phyloP scores from a whole-genome alignment of 805 yeast species.

The Pichia sporocuriosa region DNA sequence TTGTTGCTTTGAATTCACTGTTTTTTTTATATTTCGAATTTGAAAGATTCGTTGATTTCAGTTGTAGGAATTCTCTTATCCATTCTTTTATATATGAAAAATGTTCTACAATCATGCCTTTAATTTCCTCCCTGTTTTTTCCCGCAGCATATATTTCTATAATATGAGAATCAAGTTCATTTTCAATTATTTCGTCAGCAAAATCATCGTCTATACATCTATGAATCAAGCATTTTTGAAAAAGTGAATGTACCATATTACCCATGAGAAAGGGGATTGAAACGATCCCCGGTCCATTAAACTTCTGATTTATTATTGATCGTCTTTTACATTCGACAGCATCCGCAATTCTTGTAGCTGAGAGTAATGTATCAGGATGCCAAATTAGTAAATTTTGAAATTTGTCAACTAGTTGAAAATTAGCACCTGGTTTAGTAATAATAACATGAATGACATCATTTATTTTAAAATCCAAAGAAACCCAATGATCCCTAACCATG shows the following conservation, averaged over 20 bases:
- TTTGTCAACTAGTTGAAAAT: constrained; percentile 44
- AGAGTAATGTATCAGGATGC: constrained; percentile 75
- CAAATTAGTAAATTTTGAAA: constrained; percentile 60
- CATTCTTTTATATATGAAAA: constrained; percentile 46
- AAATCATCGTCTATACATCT: constrained; percentile 33
- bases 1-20: constrained; percentile 46
- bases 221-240: constrained; percentile 49
- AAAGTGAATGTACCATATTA: constrained; percentile 67
- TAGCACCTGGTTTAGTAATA: constrained; percentile 28
- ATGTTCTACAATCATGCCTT: constrained; percentile 39
- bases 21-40: constrained; percentile 14
- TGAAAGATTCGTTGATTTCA: neutral
- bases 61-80: constrained; percentile 38
- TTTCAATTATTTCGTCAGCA: constrained; percentile 31
- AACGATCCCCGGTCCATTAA: constrained; percentile 58
- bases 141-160: constrained; percentile 50
- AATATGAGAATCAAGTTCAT: constrained; percentile 20
- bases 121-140: constrained; percentile 39
- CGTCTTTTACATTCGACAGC: constrained; percentile 68
- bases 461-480: constrained; percentile 38
- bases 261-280: constrained; percentile 72
- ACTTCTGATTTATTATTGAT: constrained; percentile 51
- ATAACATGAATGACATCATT: constrained; percentile 61
- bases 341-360: constrained; percentile 78
- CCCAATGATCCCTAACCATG: constrained; percentile 58